Evolutionary conservation across 495 filamentous ascomycete species (phyloP).

Genomic region (Aspergillus coremiiformis): DNA sequence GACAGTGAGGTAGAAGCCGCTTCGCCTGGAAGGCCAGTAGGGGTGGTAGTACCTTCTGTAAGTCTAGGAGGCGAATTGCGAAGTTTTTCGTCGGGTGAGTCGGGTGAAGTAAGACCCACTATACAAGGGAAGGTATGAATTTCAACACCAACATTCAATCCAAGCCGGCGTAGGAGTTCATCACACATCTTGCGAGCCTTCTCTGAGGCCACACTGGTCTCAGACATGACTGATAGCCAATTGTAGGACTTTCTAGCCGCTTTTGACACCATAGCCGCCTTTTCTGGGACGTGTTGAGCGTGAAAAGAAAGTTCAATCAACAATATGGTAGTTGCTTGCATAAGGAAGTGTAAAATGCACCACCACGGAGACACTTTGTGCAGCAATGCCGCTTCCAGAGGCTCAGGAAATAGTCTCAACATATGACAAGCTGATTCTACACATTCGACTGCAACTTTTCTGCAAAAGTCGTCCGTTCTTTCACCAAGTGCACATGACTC

Average conservation of each 20-base stretch:
- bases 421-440: conserved; percentile 51
- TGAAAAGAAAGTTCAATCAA: conserved; percentile 51
- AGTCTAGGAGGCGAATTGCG: conserved; percentile 2
- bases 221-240: conserved; percentile 45
- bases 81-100: conserved; percentile 6
- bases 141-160: not conserved
- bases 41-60: conserved; percentile 4
- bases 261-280: conserved; percentile 41
- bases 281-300: conserved; percentile 48
- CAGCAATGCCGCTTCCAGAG: conserved; percentile 30
- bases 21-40: conserved; percentile 19
- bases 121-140: conserved; percentile 13
- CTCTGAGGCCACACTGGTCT: conserved; percentile 38
- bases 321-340: conserved; percentile 52
- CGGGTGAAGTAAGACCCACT: not conserved
- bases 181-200: conserved; percentile 48
- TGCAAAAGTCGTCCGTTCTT: conserved; percentile 42
- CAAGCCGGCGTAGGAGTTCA: conserved; percentile 38
- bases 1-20: conserved; percentile 24
- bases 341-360: conserved; percentile 55
- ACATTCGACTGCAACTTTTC: conserved; percentile 46
- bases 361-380: conserved; percentile 54
- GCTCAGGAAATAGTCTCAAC: conserved; percentile 47
- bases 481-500: conserved; percentile 31
- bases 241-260: conserved; percentile 48